A percentile compares a stretch with the other conserved stretches of the same genome.
phyloP scores from a whole-genome alignment of 2,329 filamentous ascomycete species.

The Chaetomium strumarium region DNA sequence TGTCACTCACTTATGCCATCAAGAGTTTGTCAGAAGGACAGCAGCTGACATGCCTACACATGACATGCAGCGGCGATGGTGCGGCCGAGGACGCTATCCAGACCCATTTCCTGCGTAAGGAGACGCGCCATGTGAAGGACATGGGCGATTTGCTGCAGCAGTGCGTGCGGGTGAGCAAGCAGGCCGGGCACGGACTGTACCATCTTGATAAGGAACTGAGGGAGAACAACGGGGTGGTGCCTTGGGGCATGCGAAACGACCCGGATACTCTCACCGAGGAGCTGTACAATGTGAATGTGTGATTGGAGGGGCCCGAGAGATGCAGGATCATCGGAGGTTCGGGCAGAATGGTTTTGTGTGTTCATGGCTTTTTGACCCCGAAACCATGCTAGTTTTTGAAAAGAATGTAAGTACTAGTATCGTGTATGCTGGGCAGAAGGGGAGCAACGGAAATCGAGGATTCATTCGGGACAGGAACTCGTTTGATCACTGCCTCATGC shows the following conservation, averaged over 20 bases:
- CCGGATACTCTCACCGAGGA: background rate
- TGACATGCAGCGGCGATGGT: background rate
- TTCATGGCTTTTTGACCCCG: too few relatives aligned
- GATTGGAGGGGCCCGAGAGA: too few relatives aligned
- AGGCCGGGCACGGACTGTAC: background rate
- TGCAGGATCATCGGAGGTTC: too few relatives aligned
- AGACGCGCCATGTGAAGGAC: background rate
- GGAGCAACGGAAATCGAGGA: too few relatives aligned
- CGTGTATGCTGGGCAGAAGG: too few relatives aligned
- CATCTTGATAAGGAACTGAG: background rate
- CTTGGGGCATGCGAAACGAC: background rate
- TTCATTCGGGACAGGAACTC: too few relatives aligned
- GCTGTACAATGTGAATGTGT: background rate
- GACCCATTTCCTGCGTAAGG: background rate
- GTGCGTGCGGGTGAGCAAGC: background rate
- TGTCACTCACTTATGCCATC: too few relatives aligned
- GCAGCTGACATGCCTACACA: background rate
- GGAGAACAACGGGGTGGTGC: background rate
- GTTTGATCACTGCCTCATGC: too few relatives aligned
- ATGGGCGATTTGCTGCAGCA: background rate
- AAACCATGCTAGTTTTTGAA: too few relatives aligned
- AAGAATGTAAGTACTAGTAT: too few relatives aligned
- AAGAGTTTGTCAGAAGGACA: too few relatives aligned
- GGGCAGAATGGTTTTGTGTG: too few relatives aligned
- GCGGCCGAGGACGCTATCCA: background rate